Conservation (phyloP, 2,329 filamentous ascomycete genomes). For the Beauveria sp. region DNA sequence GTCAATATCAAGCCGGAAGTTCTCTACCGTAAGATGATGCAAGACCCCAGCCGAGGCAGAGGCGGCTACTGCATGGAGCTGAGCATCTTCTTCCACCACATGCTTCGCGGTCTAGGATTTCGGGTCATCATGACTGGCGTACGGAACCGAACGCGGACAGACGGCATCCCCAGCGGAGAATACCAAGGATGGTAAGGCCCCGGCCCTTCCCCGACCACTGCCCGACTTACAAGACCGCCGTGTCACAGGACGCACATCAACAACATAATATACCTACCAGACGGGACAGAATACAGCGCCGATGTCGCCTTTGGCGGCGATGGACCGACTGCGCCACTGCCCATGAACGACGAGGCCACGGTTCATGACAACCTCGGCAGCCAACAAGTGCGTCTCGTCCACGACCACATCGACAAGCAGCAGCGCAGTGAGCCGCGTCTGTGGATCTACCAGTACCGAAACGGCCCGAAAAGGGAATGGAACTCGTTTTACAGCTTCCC, state of each 20-base stretch:
- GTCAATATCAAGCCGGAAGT: conserved; percentile 36
- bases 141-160: conserved; percentile 33
- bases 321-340: conserved; percentile 49
- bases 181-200: conserved; percentile 38
- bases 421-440: conserved; percentile 34
- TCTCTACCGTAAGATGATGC: conserved; percentile 44
- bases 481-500: conserved; percentile 57
- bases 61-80: conserved; percentile 58
- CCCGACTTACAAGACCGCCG: not conserved
- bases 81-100: conserved; percentile 46
- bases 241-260: conserved; percentile 44
- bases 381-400: conserved; percentile 47
- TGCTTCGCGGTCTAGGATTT: conserved; percentile 44
- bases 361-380: conserved; percentile 42
- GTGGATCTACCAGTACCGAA: conserved; percentile 58
- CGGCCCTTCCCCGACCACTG: not conserved
- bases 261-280: conserved; percentile 49
- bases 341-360: conserved; percentile 34
- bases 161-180: conserved; percentile 32
- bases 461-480: conserved; percentile 43
- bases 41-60: conserved; percentile 27
- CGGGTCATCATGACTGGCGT: conserved; percentile 49
- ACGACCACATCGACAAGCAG: conserved; percentile 38
- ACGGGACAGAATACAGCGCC: conserved; percentile 40
- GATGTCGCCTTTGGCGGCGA: conserved; percentile 64